Conservation (phyloP, 352 stramenopile species). For the Phytopythium sindhum region DNA sequence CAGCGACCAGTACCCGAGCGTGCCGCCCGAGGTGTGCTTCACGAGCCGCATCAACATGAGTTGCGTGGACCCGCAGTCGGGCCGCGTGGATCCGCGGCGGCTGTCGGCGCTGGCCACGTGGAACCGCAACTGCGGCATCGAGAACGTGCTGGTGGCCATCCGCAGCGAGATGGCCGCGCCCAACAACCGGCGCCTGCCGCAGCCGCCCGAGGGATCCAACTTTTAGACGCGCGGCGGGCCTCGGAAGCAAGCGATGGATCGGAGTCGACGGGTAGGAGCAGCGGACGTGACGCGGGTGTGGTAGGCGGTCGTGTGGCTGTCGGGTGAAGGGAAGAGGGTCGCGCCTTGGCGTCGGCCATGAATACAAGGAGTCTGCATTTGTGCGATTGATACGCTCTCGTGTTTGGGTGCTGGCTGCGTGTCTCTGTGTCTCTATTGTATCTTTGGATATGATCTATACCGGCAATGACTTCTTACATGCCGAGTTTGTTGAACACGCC, state of each 20-base stretch:
- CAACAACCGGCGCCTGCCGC: slow-evolving; percentile 87
- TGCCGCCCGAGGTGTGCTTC: slow-evolving; percentile 93
- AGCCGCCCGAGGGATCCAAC: slow-evolving; percentile 87
- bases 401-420: too few species aligned
- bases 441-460: background rate
- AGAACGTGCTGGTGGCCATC: slow-evolving; percentile 87
- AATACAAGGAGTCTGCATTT: slow-evolving; percentile 6
- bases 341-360: background rate
- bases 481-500: background rate
- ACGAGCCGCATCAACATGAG: slow-evolving; percentile 97
- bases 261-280: background rate
- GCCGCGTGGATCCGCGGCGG: slow-evolving; percentile 76
- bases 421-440: background rate
- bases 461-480: background rate
- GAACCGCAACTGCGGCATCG: slow-evolving; percentile 89
- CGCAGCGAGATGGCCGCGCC: slow-evolving; percentile 88
- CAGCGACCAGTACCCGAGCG: slow-evolving; percentile 93
- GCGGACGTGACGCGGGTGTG: background rate
- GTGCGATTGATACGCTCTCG: background rate
- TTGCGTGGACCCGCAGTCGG: slow-evolving; percentile 91
- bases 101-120: slow-evolving; percentile 66
- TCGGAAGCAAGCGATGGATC: background rate
- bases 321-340: background rate
- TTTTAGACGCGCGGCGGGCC: slow-evolving; percentile 70
- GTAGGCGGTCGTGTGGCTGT: background rate